Percentiles rank a stretch among this genome's conserved stretches.
These are phyloP conservation scores for Haplographium delicatum DNA, from an alignment of 495 filamentous ascomycete genomes.

Conservation along the genomic window DNA sequence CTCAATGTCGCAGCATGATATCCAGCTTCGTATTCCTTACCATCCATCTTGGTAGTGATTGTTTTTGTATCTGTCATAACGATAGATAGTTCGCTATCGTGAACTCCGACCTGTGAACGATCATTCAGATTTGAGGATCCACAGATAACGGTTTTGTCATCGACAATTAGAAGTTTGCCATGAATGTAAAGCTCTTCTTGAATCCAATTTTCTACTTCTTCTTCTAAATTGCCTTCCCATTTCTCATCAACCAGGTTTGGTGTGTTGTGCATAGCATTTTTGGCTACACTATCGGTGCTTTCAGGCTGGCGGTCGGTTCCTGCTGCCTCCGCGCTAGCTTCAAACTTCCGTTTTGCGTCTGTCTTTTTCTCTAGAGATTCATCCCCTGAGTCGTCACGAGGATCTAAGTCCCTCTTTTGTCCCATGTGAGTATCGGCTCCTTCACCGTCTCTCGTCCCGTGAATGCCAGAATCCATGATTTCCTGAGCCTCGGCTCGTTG, in stretches of 20 bases:
- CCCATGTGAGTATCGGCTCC: slow-evolving; percentile 24
- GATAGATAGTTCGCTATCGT: slow-evolving; percentile 89
- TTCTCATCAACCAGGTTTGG: slow-evolving; percentile 60
- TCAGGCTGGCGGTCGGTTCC: slow-evolving; percentile 35
- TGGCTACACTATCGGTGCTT: slow-evolving; percentile 66
- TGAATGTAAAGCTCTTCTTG: slow-evolving; percentile 96
- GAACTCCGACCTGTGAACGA: slow-evolving; percentile 80
- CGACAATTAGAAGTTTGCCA: slow-evolving; percentile 80
- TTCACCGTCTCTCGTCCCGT: slow-evolving; percentile 21
- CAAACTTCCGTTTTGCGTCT: slow-evolving; percentile 58
- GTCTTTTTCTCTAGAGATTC: slow-evolving; percentile 36
- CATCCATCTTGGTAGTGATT: slow-evolving; percentile 74
- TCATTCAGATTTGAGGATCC: slow-evolving; percentile 92
- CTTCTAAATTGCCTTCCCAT: slow-evolving; percentile 67
- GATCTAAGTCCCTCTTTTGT: slow-evolving; percentile 28
- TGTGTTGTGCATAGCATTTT: slow-evolving; percentile 72
- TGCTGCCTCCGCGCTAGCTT: no score
- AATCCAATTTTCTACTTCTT: slow-evolving; percentile 79
- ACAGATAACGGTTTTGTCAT: slow-evolving; percentile 77
- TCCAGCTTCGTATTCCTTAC: slow-evolving; percentile 65
- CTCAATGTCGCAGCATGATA: slow-evolving; percentile 76
- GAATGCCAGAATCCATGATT: slow-evolving; percentile 69
- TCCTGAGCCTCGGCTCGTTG: slow-evolving; percentile 82
- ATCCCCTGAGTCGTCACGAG: slow-evolving; percentile 41
- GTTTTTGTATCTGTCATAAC: slow-evolving; percentile 81